Evolutionary conservation across 768 basidiomycete genomes (phyloP).

Genomic region (Pleurotus tuoliensis): DNA sequence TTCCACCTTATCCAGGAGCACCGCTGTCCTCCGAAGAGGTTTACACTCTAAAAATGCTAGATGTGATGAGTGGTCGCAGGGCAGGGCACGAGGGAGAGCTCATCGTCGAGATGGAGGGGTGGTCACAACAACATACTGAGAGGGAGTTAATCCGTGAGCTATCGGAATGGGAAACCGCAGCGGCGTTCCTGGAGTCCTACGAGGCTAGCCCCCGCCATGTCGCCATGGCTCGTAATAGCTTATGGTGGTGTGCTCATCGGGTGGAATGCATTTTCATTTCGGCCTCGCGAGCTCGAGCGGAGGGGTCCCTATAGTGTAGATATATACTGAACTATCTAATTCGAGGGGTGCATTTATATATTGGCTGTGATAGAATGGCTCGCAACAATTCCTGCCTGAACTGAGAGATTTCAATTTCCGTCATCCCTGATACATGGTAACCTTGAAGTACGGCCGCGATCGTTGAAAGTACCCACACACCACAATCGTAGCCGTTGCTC

Average conservation of each 20-base stretch:
- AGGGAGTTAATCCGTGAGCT: not conserved
- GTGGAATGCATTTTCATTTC: not conserved
- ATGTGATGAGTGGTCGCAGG: conserved; percentile 8
- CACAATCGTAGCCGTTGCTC: conserved; percentile 7
- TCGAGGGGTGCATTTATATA: no score
- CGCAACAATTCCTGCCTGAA: not conserved
- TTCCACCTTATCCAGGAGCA: not conserved
- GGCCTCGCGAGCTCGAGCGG: not conserved
- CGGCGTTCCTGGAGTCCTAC: not conserved
- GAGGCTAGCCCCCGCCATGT: not conserved
- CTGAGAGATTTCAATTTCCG: not conserved
- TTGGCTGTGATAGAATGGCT: not conserved
- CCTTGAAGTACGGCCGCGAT: conserved; percentile 9
- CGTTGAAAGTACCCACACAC: conserved; percentile 4
- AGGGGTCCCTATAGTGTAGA: no score
- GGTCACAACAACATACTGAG: not conserved
- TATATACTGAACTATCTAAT: no score
- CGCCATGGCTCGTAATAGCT: not conserved
- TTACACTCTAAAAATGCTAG: not conserved
- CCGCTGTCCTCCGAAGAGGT: not conserved
- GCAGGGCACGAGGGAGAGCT: not conserved
- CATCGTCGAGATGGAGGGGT: not conserved
- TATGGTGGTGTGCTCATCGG: not conserved
- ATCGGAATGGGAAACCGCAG: not conserved
- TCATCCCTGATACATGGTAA: not conserved